A percentile compares a stretch with the other conserved stretches of the same genome.
phyloP scores from a whole-genome alignment of 73 alveolate genomes.

The Urostyla sp. region DNA sequence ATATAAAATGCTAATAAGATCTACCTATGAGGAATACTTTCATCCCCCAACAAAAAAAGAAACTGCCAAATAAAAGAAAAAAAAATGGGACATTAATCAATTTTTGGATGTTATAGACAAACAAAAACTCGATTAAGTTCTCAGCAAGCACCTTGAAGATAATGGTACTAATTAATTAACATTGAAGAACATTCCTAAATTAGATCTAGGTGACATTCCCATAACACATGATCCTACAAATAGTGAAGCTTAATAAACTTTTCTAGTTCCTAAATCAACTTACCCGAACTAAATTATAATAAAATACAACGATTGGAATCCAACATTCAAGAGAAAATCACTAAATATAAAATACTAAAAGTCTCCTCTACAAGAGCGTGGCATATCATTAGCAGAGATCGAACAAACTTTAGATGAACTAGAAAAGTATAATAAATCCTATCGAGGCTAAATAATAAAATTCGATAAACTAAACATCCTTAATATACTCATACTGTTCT shows the following conservation, averaged over 20 bases:
- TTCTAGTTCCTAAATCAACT: background rate
- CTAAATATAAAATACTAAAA: background rate
- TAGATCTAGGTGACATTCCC: conserved; percentile 26
- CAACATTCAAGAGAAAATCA: background rate
- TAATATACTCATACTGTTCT: background rate
- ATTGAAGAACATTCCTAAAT: conserved; percentile 8
- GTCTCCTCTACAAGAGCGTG: background rate
- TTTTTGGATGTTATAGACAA: conserved; percentile 28
- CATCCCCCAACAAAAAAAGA: no score
- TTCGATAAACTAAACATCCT: conserved; percentile 20
- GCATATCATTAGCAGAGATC: background rate
- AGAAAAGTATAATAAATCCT: background rate
- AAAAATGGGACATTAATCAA: conserved; percentile 34
- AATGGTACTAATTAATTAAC: background rate
- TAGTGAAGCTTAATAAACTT: conserved; percentile 27
- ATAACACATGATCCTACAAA: background rate
- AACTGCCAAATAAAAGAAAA: no score
- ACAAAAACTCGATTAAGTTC: background rate
- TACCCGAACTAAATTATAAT: conserved; percentile 9
- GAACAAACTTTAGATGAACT: background rate
- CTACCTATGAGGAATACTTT: conserved; percentile 26
- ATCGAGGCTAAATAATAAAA: conserved; percentile 35
- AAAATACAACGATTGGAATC: conserved; percentile 39
- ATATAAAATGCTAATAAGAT: background rate
- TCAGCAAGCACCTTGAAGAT: conserved; percentile 4